These are phyloP conservation scores for Pseudogymnoascus sp. DNA, from an alignment of 2,329 filamentous ascomycete genomes.

Conservation along the genomic window DNA sequence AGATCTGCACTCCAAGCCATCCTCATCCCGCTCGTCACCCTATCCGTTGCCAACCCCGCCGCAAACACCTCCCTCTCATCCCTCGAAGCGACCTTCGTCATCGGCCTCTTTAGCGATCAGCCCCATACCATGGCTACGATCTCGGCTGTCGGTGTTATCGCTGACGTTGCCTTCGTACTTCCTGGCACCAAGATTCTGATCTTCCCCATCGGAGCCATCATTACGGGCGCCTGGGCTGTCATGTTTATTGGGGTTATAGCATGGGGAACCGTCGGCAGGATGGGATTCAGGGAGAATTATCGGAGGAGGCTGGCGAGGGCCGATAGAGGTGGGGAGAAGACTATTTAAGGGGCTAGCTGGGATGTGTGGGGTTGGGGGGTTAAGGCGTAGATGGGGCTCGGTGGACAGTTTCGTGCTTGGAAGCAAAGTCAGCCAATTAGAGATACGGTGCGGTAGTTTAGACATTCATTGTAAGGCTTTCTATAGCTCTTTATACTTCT, in stretches of 20 bases:
- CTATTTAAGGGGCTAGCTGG: constrained; percentile 23
- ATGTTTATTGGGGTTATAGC: constrained; percentile 52
- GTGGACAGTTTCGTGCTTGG: background rate
- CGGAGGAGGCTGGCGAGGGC: constrained; percentile 42
- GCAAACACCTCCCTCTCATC: constrained; percentile 57
- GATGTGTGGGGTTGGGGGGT: background rate
- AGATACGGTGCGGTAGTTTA: background rate
- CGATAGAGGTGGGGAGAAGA: constrained; percentile 28
- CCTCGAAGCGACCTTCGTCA: constrained; percentile 65
- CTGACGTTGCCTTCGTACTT: constrained; percentile 51
- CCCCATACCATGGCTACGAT: constrained; percentile 29
- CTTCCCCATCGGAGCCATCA: constrained; percentile 62
- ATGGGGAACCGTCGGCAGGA: constrained; percentile 59
- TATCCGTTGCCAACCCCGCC: constrained; percentile 47
- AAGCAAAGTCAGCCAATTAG: background rate
- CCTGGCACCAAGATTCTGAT: constrained; percentile 63
- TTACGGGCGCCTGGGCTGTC: constrained; percentile 56
- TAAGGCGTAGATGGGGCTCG: background rate
- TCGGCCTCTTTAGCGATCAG: constrained; percentile 59
- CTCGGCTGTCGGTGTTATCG: constrained; percentile 1
- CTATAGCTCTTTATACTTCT: constrained; percentile 2
- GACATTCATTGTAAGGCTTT: constrained; percentile 1
- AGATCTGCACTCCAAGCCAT: constrained; percentile 45
- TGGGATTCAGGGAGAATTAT: constrained; percentile 59
- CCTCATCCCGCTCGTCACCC: constrained; percentile 61